Evolutionary conservation across 306 rosid species (phyloP), one percentile per base, ranked within the genome.

Genomic region (Castanospermum australe): DNA sequence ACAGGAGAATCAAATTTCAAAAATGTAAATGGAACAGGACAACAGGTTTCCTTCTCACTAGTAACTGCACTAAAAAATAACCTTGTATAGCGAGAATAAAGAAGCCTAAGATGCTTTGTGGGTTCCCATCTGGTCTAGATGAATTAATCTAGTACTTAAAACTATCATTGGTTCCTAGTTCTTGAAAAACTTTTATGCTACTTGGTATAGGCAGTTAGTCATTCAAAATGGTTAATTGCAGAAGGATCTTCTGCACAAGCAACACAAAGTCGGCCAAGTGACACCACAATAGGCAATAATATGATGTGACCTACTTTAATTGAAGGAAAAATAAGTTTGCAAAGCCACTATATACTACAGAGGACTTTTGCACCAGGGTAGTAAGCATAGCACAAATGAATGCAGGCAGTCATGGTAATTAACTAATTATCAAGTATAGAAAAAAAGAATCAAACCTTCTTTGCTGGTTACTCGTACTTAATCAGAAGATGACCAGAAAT

Each of bases 391-490:
- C 61, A 54, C 61, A 8, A 7, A 2, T 52, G 28, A 8, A 21
- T 54, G 61, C 14, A 54, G 2, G 11, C 6, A 54, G 22, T 50
- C 56, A 54, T 1, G n/a, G 13, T 12, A 54, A 50, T n/a, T 50
- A 17, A n/a, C 47, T 12, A 54, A 50, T n/a, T 50, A 17, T 50
- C 47, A 18, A 2, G 0, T 70, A 15, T 51, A 51, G 36, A 20
- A 61, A 67, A 57, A 33, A 41, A 67, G 77, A 21, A 67, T 62
- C 61, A 12, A 6, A 90, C 91, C 92, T 90, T 88, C 87, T 85
- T 88, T 12, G 86, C 55, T 12, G 89, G 92, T 30, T 88, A 80
- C 81, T 87, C 88, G 65, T 86, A 88, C 76, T 90, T 90, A 50
- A 90, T 90, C 52, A 90, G 80, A 79, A 88, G 82, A 33, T 50